phyloP scores from a whole-genome alignment of 2,329 filamentous ascomycete species.

The Macrophomina phaseolina region DNA sequence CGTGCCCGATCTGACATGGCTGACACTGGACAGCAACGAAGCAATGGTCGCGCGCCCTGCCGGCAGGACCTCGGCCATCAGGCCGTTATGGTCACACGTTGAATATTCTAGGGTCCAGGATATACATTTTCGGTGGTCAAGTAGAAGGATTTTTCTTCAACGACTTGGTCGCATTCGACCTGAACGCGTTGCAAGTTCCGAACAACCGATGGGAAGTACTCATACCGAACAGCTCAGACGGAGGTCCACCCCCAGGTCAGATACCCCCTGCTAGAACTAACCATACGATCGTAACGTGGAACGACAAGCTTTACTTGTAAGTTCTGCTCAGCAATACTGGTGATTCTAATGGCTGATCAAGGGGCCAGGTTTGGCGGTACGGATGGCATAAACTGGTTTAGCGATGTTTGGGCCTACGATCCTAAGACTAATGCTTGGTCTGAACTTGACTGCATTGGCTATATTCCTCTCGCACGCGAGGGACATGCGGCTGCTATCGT shows the following conservation, averaged over 20 bases:
- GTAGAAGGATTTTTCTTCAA: conserved; percentile 99
- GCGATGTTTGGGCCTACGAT: conserved; percentile 98
- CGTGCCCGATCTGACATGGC: conserved; percentile 18
- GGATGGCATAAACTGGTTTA: conserved; percentile 96
- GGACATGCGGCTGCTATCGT: conserved; percentile 93
- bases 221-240: conserved; percentile 73
- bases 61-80: conserved; percentile 81
- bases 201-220: conserved; percentile 94
- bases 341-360: conserved; percentile 24
- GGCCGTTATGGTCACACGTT: conserved; percentile 95
- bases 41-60: conserved; percentile 95
- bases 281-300: conserved; percentile 88
- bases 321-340: conserved; percentile 42
- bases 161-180: conserved; percentile 90
- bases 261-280: conserved; percentile 68
- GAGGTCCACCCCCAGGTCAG: conserved; percentile 48
- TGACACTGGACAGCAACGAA: conserved; percentile 73
- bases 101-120: conserved; percentile 95
- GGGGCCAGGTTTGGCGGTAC: conserved; percentile 85
- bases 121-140: conserved; percentile 96
- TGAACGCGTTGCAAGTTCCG: conserved; percentile 91
- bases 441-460: conserved; percentile 94
- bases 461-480: conserved; percentile 91
- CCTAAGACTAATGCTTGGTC: conserved; percentile 81
- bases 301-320: conserved; percentile 92